These are phyloP conservation scores for Saccharomyces paradoxus DNA, from an alignment of 805 yeast genomes.

Conservation along the genomic window DNA sequence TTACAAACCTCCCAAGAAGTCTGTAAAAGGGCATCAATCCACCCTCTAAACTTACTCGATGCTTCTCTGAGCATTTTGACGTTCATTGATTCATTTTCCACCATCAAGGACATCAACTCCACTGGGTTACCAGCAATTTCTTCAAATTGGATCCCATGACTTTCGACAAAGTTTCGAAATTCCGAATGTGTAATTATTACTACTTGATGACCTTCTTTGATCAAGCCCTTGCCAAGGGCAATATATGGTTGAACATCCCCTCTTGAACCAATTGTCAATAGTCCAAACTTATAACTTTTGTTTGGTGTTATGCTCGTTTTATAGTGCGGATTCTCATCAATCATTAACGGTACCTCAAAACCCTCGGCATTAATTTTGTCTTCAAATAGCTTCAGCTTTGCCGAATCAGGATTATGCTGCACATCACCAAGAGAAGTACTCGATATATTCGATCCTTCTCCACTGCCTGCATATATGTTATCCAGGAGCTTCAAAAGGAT, in stretches of 20 bases:
- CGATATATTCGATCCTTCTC: slow-evolving; percentile 1
- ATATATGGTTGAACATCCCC: slow-evolving; percentile 97
- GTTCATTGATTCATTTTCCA: slow-evolving; percentile 79
- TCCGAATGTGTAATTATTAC: slow-evolving; percentile 82
- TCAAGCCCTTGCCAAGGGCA: slow-evolving; percentile 73
- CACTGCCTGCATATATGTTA: slow-evolving; percentile 1
- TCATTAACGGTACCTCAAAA: slow-evolving; percentile 55
- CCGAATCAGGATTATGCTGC: slow-evolving; percentile 36
- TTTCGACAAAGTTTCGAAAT: slow-evolving; percentile 64
- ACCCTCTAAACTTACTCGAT: slow-evolving; percentile 61
- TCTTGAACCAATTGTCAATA: slow-evolving; percentile 86
- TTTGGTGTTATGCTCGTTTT: slow-evolving; percentile 46
- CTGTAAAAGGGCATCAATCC: slow-evolving; percentile 68
- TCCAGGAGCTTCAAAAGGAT: slow-evolving; percentile 37
- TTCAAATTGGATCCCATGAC: slow-evolving; percentile 58
- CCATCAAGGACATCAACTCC: slow-evolving; percentile 87
- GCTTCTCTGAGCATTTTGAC: slow-evolving; percentile 81
- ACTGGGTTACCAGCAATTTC: slow-evolving; percentile 90
- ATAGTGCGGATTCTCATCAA: slow-evolving; percentile 55
- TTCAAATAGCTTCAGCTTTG: slow-evolving; percentile 58
- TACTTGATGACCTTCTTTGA: slow-evolving; percentile 74
- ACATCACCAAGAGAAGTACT: slow-evolving; percentile 9
- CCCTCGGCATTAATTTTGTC: slow-evolving; percentile 58
- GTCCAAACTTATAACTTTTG: slow-evolving; percentile 48
- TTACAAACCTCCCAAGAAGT: slow-evolving; percentile 87